Evolutionary conservation across 208 protist genomes (phyloP), one percentile per base, ranked within the genome.

Genomic region (Trypanosoma theileri): DNA sequence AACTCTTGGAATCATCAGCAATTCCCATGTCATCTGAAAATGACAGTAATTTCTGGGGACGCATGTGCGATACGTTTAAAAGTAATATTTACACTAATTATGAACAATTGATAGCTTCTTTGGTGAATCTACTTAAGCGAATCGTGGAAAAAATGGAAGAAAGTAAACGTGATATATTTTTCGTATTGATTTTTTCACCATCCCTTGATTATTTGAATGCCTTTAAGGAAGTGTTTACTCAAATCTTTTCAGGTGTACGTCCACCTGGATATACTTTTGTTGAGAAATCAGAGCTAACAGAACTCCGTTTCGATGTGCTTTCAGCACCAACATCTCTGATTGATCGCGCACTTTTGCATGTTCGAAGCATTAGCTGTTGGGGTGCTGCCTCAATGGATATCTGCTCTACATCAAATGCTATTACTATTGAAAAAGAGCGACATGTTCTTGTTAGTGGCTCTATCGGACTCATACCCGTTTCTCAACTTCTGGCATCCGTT

Each of bases 351-450:
- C 63, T 85, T 3, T 46, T 98, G 17, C 93, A 98, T 74, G 88
- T 95, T 48, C 91, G 97, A 75, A 98, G 93, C 52, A 79, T 91
- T 31, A 96, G 83, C 44, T 87, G 94, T 68, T 98, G 95, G 93
- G 94, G 92, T 8, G 77, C 96, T 7, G 88, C 90, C 6, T 81
- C 73, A 19, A 77, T 89, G 28, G 94, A 95, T 6, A 92, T 93
- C 13, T 95, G 96, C 60, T 84, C 93, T 0, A 83, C 97, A 72
- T 84, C 82, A 1, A 82, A 77, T n/a, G 17, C 35, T 26, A 60
- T 88, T 3, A 60, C 19, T 2, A 13, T 56, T 41, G 24, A 40
- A 31, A 55, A 35, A 12, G 63, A 70, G n/a, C 63, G 77, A 0
- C 42, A 51, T 40, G 35, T 70, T 1, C 57, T 86, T 24, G 67